These are phyloP conservation scores for Colletotrichum chlorophyti DNA, from an alignment of 2,329 filamentous ascomycete species.

Conservation along the genomic window DNA sequence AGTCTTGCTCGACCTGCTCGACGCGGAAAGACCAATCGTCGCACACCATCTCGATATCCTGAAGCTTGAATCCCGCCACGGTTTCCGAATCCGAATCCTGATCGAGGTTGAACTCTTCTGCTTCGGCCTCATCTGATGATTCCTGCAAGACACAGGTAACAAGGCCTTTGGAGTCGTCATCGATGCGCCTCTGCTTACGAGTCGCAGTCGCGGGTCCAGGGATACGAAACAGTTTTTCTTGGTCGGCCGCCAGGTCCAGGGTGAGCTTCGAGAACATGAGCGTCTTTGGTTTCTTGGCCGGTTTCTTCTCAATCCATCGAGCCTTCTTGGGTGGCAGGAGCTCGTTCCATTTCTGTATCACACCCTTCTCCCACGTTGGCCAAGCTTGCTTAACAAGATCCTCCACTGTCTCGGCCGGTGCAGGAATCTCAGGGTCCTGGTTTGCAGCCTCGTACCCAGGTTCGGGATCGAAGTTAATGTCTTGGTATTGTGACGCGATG, in stretches of 20 bases:
- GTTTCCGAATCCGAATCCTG: constrained; percentile 66
- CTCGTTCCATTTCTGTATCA: constrained; percentile 79
- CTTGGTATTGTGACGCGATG: constrained; percentile 45
- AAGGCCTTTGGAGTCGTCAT: constrained; percentile 55
- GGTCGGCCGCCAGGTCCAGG: constrained; percentile 84
- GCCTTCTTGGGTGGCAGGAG: constrained; percentile 84
- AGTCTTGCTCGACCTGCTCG: constrained; percentile 50
- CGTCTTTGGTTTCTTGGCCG: constrained; percentile 79
- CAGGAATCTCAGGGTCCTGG: constrained; percentile 69
- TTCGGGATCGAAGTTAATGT: constrained; percentile 55
- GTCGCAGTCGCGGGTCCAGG: constrained; percentile 61
- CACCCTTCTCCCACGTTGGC: constrained; percentile 79
- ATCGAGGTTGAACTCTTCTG: constrained; percentile 53
- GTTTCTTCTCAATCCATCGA: constrained; percentile 79
- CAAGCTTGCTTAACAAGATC: constrained; percentile 82
- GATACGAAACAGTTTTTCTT: constrained; percentile 86
- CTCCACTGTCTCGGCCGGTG: constrained; percentile 74
- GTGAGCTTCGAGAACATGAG: constrained; percentile 87
- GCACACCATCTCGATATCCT: constrained; percentile 85
- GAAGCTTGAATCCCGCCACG: constrained; percentile 76
- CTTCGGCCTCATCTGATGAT: constrained; percentile 47
- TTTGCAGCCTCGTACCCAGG: constrained; percentile 54
- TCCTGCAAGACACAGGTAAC: constrained; percentile 52
- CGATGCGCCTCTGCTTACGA: constrained; percentile 64
- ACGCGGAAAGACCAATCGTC: constrained; percentile 81